Evolutionary conservation across 352 stramenopile genomes (phyloP), one percentile per base, ranked within the genome.

Genomic region (Phytophthora hibernalis): DNA sequence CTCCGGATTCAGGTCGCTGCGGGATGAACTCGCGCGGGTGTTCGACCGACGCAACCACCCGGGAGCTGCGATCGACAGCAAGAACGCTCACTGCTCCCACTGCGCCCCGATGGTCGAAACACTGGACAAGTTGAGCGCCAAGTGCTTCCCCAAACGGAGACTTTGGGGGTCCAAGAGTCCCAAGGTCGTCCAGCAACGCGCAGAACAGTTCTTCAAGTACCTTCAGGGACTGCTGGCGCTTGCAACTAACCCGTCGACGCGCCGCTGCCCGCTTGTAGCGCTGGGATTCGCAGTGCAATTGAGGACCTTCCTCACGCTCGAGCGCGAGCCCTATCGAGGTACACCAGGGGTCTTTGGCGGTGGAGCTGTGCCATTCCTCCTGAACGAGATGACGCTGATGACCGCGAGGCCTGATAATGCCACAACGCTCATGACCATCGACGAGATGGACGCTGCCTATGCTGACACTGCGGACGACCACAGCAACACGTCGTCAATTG

Each of bases 1-100:
- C 65, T 91, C 83, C 40, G 72, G 73, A 15, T 92, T 93, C 65
- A 75, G 71, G n/a, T 66, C 82, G 22, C 61, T 93, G 33, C 81
- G 82, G 28, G 75, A 90, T 24, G 77, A 90, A 57, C 64, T 92
- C 9, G 50, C 68, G 28, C 67, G 74, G 11, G 69, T 85, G 2
- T 90, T 92, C 48, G 70, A 78, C 47, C 57, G 54, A 8, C 68
- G 47, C 1, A 65, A 50, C 20, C 66, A 70, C 16, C 60, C 66
- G 8, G 60, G 49, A 28, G 60, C 61, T 0, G 50, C 54, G 1
- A 38, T 35, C 0, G 54, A 66, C 20, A 43, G n/a, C 12, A 51
- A 61, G 20, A 38, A 60, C 11, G 66, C 81, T 0, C 85, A 93
- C 58, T 93, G 85, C 73, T 65, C 79, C 45, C 83, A 86, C 50